phyloP scores from a whole-genome alignment of 495 filamentous ascomycete genomes.

The Emericellopsis terricola region DNA sequence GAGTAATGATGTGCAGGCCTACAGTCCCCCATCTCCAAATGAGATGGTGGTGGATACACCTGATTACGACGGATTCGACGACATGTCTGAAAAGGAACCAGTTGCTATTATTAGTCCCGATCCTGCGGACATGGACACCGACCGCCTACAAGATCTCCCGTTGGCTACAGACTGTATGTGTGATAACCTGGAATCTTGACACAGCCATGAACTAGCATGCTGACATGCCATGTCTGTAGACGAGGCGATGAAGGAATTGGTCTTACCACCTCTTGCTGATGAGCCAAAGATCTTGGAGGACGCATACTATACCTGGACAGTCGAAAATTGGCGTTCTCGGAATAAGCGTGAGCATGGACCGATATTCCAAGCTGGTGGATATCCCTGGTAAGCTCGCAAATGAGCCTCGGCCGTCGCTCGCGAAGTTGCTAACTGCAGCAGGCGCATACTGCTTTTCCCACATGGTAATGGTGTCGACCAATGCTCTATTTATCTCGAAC shows the following conservation, averaged over 20 bases:
- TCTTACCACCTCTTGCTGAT: constrained; percentile 43
- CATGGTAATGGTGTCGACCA: constrained; percentile 84
- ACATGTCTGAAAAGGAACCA: constrained; percentile 60
- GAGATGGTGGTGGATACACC: constrained; percentile 60
- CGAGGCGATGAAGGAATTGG: constrained; percentile 64
- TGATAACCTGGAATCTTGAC: not conserved
- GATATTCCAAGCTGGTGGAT: constrained; percentile 66
- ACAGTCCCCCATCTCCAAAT: constrained; percentile 22
- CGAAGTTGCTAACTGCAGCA: no score
- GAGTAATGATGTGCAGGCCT: constrained; percentile 14
- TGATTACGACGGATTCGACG: constrained; percentile 38
- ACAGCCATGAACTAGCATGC: not conserved
- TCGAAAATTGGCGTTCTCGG: constrained; percentile 60
- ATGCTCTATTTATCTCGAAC: constrained; percentile 91
- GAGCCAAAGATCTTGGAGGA: constrained; percentile 63
- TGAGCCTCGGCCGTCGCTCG: no score
- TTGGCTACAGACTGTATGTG: constrained; percentile 57
- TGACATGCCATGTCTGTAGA: constrained; percentile 31
- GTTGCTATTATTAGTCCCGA: constrained; percentile 72
- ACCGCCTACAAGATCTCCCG: constrained; percentile 23
- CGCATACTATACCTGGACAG: constrained; percentile 61
- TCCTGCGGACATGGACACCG: constrained; percentile 23
- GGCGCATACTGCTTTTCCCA: constrained; percentile 90
- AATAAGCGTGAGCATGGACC: constrained; percentile 72
- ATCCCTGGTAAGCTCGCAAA: constrained; percentile 54